A percentile compares a stretch with the other conserved stretches of the same genome.
phyloP scores from a whole-genome alignment of 768 basidiomycete species.

The Mycena capillaripes region DNA sequence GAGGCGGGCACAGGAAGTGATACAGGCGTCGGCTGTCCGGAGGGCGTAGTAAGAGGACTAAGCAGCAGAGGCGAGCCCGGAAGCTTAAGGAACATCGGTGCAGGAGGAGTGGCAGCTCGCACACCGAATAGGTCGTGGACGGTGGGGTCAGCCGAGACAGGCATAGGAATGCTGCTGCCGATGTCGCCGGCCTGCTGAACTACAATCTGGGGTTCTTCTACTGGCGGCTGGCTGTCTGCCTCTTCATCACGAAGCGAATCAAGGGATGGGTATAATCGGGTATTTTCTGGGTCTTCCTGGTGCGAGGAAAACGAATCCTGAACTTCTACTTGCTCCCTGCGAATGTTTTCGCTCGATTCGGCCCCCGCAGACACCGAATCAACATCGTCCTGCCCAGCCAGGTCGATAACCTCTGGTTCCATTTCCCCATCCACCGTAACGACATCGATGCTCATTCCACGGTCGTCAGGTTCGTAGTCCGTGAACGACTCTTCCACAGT shows the following conservation, averaged over 20 bases:
- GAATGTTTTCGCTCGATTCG: neutral
- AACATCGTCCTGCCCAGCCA: too few species aligned
- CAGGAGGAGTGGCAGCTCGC: slow-evolving; percentile 15
- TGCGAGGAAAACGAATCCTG: neutral
- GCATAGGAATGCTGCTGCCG: slow-evolving; percentile 48
- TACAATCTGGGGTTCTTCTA: neutral
- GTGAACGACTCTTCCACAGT: slow-evolving; percentile 25
- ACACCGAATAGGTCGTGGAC: slow-evolving; percentile 53
- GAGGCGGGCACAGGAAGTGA: slow-evolving; percentile 39
- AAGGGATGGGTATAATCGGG: neutral
- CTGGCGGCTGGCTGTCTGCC: neutral
- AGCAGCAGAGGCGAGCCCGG: neutral
- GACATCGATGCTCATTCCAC: slow-evolving; percentile 26
- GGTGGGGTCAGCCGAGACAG: slow-evolving; percentile 55
- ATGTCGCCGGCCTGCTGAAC: neutral
- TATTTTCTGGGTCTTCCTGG: neutral
- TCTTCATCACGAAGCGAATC: neutral
- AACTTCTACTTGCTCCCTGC: neutral
- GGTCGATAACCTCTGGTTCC: too few species aligned
- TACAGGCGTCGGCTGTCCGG: slow-evolving; percentile 35
- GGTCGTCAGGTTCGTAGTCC: slow-evolving; percentile 20
- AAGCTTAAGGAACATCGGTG: slow-evolving; percentile 39
- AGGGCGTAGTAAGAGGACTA: neutral
- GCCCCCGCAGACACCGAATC: neutral
- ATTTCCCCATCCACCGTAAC: slow-evolving; percentile 23